Conservation (phyloP, 768 basidiomycete species). For the Boletus insuetus region DNA sequence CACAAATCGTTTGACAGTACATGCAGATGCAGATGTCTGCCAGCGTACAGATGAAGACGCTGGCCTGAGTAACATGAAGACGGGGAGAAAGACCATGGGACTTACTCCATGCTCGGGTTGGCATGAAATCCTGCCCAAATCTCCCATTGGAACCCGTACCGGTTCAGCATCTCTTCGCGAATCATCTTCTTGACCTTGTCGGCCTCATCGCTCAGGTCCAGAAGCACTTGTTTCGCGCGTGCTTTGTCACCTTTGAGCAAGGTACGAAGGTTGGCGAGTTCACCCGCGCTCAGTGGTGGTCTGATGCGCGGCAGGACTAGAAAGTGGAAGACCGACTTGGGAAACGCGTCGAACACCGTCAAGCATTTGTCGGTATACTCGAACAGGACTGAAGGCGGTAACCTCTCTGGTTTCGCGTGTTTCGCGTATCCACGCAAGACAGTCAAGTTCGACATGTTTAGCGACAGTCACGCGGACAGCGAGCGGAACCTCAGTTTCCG, state of each 20-base stretch:
- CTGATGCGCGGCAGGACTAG: constrained; percentile 69
- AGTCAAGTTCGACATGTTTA: constrained; percentile 41
- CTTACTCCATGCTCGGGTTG: constrained; percentile 82
- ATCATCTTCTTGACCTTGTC: constrained; percentile 56
- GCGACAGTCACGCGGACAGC: background rate
- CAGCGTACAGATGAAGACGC: background rate
- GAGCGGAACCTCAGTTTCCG: background rate
- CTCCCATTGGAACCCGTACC: constrained; percentile 73
- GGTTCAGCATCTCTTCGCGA: constrained; percentile 72
- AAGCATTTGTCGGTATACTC: constrained; percentile 51
- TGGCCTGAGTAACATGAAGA: background rate
- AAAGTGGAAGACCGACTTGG: constrained; percentile 87
- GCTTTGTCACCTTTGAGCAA: constrained; percentile 55
- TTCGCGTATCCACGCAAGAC: constrained; percentile 63
- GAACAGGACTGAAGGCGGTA: constrained; percentile 64
- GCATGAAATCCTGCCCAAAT: constrained; percentile 86
- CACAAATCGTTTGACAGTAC: constrained; percentile 78
- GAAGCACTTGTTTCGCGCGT: constrained; percentile 52
- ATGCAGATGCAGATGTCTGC: constrained; percentile 81
- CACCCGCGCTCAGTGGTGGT: constrained; percentile 31
- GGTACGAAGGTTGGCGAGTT: constrained; percentile 53
- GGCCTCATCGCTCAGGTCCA: constrained; percentile 55
- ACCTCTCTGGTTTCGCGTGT: constrained; percentile 41
- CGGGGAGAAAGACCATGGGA: constrained; percentile 8
- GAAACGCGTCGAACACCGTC: constrained; percentile 72